Conservation (phyloP, 1,139 yeast genomes). For the Kluyveromyces sp. region DNA sequence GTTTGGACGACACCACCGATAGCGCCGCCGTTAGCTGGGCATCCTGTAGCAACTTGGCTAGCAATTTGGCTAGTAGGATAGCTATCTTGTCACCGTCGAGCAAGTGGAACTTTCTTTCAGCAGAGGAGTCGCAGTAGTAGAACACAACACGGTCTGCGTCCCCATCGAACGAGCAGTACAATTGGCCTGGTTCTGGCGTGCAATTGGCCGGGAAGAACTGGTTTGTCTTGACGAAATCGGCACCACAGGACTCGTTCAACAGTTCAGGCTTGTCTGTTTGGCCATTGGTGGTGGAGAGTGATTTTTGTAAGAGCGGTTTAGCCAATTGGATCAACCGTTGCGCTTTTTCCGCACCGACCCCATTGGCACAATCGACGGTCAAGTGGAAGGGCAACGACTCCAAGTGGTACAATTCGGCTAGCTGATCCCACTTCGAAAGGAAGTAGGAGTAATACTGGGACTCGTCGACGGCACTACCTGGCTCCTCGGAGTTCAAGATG, state of each 20-base stretch:
- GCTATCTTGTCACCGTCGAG: constrained; percentile 95
- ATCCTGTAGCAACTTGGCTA: constrained; percentile 44
- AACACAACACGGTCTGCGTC: constrained; percentile 95
- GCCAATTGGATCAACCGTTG: constrained; percentile 39
- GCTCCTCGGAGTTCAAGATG: constrained; percentile 41
- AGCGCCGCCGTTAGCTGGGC: constrained; percentile 35
- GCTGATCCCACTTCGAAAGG: constrained; percentile 37
- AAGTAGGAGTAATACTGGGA: constrained; percentile 66
- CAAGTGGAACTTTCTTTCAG: constrained; percentile 45
- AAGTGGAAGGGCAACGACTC: constrained; percentile 38
- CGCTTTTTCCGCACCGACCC: constrained; percentile 85
- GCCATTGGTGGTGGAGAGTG: constrained; percentile 47
- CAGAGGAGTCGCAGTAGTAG: constrained; percentile 47
- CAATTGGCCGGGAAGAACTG: constrained; percentile 69
- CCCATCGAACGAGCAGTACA: constrained; percentile 89
- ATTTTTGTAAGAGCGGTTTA: constrained; percentile 27
- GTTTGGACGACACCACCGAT: constrained; percentile 82
- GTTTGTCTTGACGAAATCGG: constrained; percentile 88
- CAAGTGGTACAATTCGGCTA: constrained; percentile 35
- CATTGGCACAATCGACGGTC: constrained; percentile 85
- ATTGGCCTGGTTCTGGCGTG: constrained; percentile 33
- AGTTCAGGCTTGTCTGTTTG: constrained; percentile 45
- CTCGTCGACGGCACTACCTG: constrained; percentile 51
- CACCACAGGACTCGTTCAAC: constrained; percentile 82
- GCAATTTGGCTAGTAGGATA: constrained; percentile 67